A percentile compares a stretch with the other conserved stretches of the same genome.
Conservation (phyloP, 306 rosid species). For the Cicer yamashitae region DNA sequence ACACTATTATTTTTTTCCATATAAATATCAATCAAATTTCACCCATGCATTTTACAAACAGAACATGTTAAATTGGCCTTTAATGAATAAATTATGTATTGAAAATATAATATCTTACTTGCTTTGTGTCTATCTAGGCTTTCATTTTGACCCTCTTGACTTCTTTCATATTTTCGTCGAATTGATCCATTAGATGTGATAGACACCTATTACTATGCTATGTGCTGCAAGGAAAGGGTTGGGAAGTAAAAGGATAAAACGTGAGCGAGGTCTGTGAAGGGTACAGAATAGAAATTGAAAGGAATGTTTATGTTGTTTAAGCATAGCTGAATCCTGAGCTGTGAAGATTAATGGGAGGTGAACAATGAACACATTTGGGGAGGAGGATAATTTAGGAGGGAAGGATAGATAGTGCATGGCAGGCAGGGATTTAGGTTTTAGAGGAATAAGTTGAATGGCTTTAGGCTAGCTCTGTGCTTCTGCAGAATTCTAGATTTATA, state of each 20-base stretch:
- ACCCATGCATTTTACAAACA: conserved; percentile 19
- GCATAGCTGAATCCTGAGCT: neutral
- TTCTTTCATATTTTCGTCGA: neutral
- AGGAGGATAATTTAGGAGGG: neutral
- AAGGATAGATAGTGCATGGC: conserved; percentile 15
- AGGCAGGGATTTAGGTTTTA: conserved; percentile 6
- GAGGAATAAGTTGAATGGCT: conserved; percentile 24
- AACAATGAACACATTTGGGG: conserved; percentile 2
- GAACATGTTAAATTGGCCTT: conserved; percentile 23
- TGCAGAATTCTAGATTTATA: neutral
- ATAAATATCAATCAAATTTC: conserved; percentile 1
- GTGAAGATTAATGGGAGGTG: conserved; percentile 6
- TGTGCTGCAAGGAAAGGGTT: conserved; percentile 20
- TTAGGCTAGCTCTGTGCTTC: conserved; percentile 23
- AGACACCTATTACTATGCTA: neutral
- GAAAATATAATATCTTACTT: conserved; percentile 27
- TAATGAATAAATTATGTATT: neutral
- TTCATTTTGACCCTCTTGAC: conserved; percentile 6
- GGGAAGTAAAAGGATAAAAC: conserved; percentile 14
- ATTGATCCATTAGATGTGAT: neutral
- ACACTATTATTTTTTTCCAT: conserved; percentile 16
- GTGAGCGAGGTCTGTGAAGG: neutral
- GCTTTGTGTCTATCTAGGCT: conserved; percentile 10
- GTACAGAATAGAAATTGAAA: neutral
- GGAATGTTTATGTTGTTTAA: neutral